Evolutionary conservation across 257 asterid species (phyloP).

Genomic region (Gynochthodes officinalis): DNA sequence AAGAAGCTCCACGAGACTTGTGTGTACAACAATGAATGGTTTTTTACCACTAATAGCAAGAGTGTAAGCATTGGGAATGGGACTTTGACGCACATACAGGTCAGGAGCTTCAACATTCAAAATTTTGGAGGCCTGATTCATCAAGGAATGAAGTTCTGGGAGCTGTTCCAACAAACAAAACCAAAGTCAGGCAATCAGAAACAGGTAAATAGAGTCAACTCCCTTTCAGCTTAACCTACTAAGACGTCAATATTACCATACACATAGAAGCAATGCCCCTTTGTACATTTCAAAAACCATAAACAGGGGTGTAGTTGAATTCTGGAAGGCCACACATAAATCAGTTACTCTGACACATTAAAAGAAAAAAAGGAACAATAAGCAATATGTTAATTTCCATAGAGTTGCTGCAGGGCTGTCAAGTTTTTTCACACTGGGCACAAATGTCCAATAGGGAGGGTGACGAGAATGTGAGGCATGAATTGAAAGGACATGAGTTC

Average conservation of each 20-base stretch:
- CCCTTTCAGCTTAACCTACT: not conserved
- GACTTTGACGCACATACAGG: conserved; percentile 87
- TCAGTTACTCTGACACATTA: not conserved
- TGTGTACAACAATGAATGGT: conserved; percentile 91
- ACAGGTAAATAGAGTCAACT: conserved; percentile 7
- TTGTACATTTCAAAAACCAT: not conserved
- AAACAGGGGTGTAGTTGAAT: not conserved
- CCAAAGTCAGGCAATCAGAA: conserved; percentile 10
- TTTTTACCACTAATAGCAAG: conserved; percentile 88
- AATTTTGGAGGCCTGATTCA: conserved; percentile 73
- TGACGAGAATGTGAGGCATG: not conserved
- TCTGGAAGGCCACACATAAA: not conserved
- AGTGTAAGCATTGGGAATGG: conserved; percentile 90
- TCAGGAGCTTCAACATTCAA: conserved; percentile 76
- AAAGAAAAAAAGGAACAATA: not conserved
- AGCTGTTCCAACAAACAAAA: conserved; percentile 44
- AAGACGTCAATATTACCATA: not conserved
- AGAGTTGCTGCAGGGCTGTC: not conserved
- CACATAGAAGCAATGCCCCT: not conserved
- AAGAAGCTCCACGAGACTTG: conserved; percentile 90
- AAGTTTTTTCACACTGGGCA: not conserved
- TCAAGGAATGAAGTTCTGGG: conserved; percentile 71
- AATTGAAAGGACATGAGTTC: not conserved
- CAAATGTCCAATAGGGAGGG: conserved; percentile 5
- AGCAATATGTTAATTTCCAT: not conserved